These are phyloP conservation scores for Galerina marginata DNA, from an alignment of 768 basidiomycete species.

Conservation along the genomic window DNA sequence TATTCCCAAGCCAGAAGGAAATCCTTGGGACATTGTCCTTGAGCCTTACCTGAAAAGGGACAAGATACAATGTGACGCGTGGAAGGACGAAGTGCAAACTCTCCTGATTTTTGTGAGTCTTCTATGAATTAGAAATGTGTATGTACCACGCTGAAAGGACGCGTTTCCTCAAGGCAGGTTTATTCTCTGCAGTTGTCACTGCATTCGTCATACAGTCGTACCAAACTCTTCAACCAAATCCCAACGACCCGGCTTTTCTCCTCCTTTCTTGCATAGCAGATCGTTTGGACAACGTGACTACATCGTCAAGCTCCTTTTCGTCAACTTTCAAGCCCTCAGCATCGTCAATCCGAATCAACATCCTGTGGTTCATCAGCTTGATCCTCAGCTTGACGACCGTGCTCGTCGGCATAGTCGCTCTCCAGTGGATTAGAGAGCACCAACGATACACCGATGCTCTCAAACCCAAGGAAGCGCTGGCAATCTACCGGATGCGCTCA, in stretches of 20 bases:
- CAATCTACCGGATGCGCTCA: slow-evolving; percentile 30
- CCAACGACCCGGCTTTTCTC: slow-evolving; percentile 8
- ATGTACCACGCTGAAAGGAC: neutral
- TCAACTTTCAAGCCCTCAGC: neutral
- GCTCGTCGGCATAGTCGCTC: slow-evolving; percentile 18
- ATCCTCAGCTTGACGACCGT: slow-evolving; percentile 20
- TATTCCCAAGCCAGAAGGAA: slow-evolving; percentile 3
- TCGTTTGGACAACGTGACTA: neutral
- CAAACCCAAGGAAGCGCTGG: slow-evolving; percentile 12
- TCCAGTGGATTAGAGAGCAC: slow-evolving; percentile 24
- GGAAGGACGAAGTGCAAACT: slow-evolving; percentile 31
- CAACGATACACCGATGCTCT: slow-evolving; percentile 7
- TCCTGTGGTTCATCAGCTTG: slow-evolving; percentile 21
- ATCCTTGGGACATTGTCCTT: slow-evolving; percentile 17
- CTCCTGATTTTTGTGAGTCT: slow-evolving; percentile 29
- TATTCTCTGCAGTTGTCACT: slow-evolving; percentile 29
- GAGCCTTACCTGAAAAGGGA: slow-evolving; percentile 15
- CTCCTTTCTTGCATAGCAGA: neutral
- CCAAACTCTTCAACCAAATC: slow-evolving; percentile 21
- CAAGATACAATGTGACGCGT: slow-evolving; percentile 19
- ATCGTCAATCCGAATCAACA: slow-evolving; percentile 17
- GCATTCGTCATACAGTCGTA: slow-evolving; percentile 29
- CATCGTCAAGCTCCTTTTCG: neutral
- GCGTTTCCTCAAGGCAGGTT: slow-evolving; percentile 24
- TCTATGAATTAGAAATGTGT: no score